Percentiles rank a stretch among this genome's conserved stretches.
These are phyloP conservation scores for Colletotrichum sp. DNA, from an alignment of 2,329 filamentous ascomycete species.

Conservation along the genomic window DNA sequence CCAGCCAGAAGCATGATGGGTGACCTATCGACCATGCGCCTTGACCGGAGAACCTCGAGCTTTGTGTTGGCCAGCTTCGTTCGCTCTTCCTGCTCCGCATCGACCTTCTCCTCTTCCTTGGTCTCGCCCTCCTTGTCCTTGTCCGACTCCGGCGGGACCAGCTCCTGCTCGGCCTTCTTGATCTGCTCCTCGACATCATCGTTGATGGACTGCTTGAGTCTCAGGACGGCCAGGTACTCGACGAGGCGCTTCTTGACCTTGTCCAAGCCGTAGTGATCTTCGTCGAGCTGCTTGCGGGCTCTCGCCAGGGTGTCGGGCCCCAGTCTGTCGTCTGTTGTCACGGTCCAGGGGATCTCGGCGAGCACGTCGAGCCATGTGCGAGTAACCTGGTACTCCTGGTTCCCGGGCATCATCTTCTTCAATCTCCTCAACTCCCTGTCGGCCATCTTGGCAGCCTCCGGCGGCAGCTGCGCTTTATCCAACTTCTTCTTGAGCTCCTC, in stretches of 20 bases:
- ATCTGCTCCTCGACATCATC: constrained; percentile 83
- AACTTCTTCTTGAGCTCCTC: constrained; percentile 91
- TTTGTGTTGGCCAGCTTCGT: constrained; percentile 60
- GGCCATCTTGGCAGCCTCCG: constrained; percentile 89
- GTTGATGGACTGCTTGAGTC: constrained; percentile 92
- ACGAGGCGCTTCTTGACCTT: constrained; percentile 96
- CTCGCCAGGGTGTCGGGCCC: constrained; percentile 78
- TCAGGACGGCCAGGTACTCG: constrained; percentile 95
- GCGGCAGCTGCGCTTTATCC: constrained; percentile 78
- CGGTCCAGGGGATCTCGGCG: constrained; percentile 91
- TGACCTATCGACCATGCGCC: constrained; percentile 91
- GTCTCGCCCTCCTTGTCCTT: constrained; percentile 35
- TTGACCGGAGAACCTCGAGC: constrained; percentile 77
- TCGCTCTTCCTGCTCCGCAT: constrained; percentile 34
- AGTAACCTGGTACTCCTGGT: constrained; percentile 94
- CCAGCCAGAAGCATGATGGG: constrained; percentile 93
- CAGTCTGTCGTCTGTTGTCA: constrained; percentile 83
- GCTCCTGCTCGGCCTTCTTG: constrained; percentile 65
- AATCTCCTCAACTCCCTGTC: constrained; percentile 87
- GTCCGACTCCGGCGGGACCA: constrained; percentile 32
- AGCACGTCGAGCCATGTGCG: constrained; percentile 94
- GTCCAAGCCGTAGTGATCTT: constrained; percentile 95
- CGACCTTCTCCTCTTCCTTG: constrained; percentile 32
- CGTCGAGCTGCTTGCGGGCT: constrained; percentile 89
- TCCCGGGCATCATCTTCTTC: constrained; percentile 94